Evolutionary conservation across 371 early-diverging fungal genomes (phyloP).

Genomic region (Coemansia sp.): DNA sequence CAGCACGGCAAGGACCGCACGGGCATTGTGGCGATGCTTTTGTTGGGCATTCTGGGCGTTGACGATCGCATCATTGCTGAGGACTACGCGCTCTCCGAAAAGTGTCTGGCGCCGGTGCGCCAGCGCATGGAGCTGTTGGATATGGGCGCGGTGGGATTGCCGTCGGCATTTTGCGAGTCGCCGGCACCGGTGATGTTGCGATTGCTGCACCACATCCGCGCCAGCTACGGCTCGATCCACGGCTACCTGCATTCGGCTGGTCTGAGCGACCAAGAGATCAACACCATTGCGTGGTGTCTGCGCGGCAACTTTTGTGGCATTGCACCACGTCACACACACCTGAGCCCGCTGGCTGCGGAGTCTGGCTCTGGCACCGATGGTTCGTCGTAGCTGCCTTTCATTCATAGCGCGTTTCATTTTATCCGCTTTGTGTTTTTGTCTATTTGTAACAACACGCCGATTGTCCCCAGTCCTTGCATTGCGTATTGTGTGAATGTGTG

Average conservation of each 20-base stretch:
- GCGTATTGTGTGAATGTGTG: neutral
- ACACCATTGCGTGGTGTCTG: conserved; percentile 46
- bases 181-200: conserved; percentile 54
- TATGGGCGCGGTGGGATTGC: conserved; percentile 56
- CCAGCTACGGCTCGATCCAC: conserved; percentile 35
- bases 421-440: neutral
- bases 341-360: conserved; percentile 22
- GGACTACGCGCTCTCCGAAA: conserved; percentile 70
- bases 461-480: neutral
- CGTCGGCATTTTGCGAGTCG: conserved; percentile 59
- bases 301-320: conserved; percentile 45
- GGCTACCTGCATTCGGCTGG: conserved; percentile 47
- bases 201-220: conserved; percentile 24
- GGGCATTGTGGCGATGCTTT: conserved; percentile 72
- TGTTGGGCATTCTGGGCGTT: conserved; percentile 71
- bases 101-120: conserved; percentile 54
- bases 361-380: conserved; percentile 11
- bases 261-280: conserved; percentile 32
- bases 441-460: conserved; percentile 3
- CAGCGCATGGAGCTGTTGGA: conserved; percentile 54
- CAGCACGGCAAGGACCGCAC: conserved; percentile 91
- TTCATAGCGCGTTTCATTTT: neutral
- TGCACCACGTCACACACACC: conserved; percentile 5
- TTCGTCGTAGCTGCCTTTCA: neutral
- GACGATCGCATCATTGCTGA: conserved; percentile 70